Evolutionary conservation across 305 asterid genomes (phyloP).

Genomic region (Fraxinus xanthoxyloides): DNA sequence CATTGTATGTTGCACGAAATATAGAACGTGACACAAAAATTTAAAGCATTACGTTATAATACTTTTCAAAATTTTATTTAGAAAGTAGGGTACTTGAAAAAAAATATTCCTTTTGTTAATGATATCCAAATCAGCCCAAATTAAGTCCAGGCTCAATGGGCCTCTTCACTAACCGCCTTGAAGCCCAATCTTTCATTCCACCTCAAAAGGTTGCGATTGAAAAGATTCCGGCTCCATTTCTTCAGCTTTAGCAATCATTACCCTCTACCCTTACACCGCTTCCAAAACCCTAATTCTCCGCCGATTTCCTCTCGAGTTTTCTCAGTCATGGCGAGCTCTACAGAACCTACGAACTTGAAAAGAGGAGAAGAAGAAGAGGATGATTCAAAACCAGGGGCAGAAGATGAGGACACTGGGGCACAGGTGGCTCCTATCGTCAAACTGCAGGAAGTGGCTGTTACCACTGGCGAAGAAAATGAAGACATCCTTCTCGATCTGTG

Average conservation of each 20-base stretch:
- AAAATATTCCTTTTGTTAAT: no score
- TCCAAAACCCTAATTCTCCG: constrained; percentile 26
- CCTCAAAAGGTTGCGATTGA: neutral
- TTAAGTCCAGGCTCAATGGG: neutral
- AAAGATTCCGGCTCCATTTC: neutral
- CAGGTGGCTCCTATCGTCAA: constrained; percentile 69
- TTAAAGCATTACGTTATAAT: no score
- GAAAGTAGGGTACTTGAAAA: no score
- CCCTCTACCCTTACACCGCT: neutral
- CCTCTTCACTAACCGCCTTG: neutral
- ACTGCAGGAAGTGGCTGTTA: constrained; percentile 64
- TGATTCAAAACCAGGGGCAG: constrained; percentile 38
- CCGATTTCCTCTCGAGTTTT: neutral
- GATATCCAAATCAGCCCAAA: no score
- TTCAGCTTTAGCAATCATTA: neutral
- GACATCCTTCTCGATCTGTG: constrained; percentile 64
- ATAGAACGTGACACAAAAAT: no score
- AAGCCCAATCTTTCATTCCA: neutral
- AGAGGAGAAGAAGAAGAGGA: constrained; percentile 50
- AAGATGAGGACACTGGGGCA: constrained; percentile 84
- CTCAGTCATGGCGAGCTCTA: constrained; percentile 43
- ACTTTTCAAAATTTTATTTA: no score
- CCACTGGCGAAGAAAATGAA: constrained; percentile 80
- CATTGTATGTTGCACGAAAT: no score
- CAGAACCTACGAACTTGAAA: constrained; percentile 41